Evolutionary conservation across 768 basidiomycete species (phyloP), one percentile per base, ranked within the genome.

Genomic region (Hebeloma cylindrosporum): DNA sequence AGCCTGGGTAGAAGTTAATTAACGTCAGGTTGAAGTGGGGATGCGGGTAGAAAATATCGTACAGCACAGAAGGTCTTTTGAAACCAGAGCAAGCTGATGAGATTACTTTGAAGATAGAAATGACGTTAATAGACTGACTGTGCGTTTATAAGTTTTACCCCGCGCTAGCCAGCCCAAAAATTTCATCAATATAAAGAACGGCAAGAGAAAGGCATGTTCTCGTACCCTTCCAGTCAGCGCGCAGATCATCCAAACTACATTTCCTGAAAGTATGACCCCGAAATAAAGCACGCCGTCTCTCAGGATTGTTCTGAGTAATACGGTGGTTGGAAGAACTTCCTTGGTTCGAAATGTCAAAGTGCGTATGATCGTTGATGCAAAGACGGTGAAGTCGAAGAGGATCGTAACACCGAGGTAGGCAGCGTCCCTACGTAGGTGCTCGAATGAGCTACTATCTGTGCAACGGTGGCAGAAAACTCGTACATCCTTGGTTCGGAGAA

Each of bases 91-190:
- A n/a, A n/a, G n/a, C n/a, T n/a, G n/a, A n/a, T n/a, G n/a, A n/a
- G n/a, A n/a, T n/a, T n/a, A n/a, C n/a, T n/a, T n/a, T n/a, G n/a
- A n/a, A n/a, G n/a, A n/a, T n/a, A n/a, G n/a, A n/a, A n/a, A n/a
- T n/a, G n/a, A n/a, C n/a, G n/a, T n/a, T n/a, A 27, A 35, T 18
- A 32, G 7, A 57, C 60, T 41, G 33, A 62, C 60, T 63, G 62
- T 10, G 60, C 57, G 39, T 63, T 63, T 50, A 61, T 55, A 14
- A 61, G 46, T 31, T 61, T 61, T 27, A 63, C 45, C 3, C 59
- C 59, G 18, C 53, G 57, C 59, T 63, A n/a, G 41, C 27, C 25
- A 20, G 14, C 5, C 11, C 3, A 36, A 11, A 18, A 22, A 13
- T 18, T 9, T 10, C 16, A 30, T 28, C 18, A 8, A 22, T 11